A percentile compares a stretch with the other conserved stretches of the same genome.
Evolutionary conservation across 2,329 filamentous ascomycete genomes (phyloP).

Genomic region (Ciborinia camelliae): DNA sequence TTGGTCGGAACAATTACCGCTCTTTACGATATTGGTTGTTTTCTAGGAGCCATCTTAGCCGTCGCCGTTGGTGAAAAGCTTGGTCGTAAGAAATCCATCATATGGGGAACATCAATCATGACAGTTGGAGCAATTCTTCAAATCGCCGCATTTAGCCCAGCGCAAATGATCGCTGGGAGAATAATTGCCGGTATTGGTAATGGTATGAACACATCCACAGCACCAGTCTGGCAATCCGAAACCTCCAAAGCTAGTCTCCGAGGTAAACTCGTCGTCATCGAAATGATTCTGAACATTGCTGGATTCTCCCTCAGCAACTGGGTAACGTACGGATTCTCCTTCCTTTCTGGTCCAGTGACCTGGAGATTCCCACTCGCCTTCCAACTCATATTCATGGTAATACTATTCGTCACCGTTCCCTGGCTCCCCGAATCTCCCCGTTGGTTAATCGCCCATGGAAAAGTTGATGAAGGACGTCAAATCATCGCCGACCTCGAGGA

Average conservation of each 20-base stretch:
- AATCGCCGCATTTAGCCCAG: constrained; percentile 36
- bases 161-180: constrained; percentile 55
- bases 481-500: constrained; percentile 36
- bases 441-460: constrained; percentile 39
- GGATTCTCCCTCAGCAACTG: constrained; percentile 20
- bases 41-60: constrained; percentile 43
- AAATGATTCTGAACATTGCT: constrained; percentile 18
- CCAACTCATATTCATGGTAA: constrained; percentile 19
- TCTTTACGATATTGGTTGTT: constrained; percentile 49
- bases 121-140: constrained; percentile 33
- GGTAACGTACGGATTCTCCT: constrained; percentile 21
- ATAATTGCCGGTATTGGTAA: constrained; percentile 73
- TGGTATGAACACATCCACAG: constrained; percentile 52
- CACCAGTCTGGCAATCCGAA: constrained; percentile 30
- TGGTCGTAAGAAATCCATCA: constrained; percentile 36
- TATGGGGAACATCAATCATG: constrained; percentile 29
- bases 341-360: constrained; percentile 9
- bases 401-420: constrained; percentile 27
- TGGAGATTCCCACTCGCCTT: constrained; percentile 23
- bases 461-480: constrained; percentile 35
- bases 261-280: constrained; percentile 22
- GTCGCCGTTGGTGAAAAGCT: constrained; percentile 36
- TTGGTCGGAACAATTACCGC: constrained; percentile 45
- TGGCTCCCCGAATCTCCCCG: constrained; percentile 39
- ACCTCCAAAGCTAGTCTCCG: constrained; percentile 20